phyloP scores from a whole-genome alignment of 768 basidiomycete genomes.

The Piloderma croceum region DNA sequence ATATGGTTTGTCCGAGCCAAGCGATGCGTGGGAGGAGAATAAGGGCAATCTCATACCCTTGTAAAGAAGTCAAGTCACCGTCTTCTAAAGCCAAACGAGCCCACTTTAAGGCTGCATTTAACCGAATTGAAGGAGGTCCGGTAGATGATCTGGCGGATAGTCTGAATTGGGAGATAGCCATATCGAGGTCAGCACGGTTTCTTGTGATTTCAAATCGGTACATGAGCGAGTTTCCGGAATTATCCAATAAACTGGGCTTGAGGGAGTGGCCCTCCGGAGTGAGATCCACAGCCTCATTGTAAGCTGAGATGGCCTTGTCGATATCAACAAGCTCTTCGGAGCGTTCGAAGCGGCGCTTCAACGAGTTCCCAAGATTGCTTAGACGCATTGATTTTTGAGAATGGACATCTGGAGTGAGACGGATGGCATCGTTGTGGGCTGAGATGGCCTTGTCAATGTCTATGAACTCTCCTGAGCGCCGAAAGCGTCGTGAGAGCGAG shows the following conservation, averaged over 20 bases:
- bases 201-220: conserved; percentile 18
- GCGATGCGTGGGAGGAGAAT: conserved; percentile 11
- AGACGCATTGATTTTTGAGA: conserved; percentile 10
- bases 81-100: too few relatives aligned
- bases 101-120: too few relatives aligned
- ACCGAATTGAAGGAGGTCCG: too few relatives aligned
- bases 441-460: conserved; percentile 22
- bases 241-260: conserved; percentile 7
- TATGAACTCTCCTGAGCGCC: conserved; percentile 12
- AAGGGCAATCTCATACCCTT: conserved; percentile 8
- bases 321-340: conserved; percentile 20
- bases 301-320: conserved; percentile 11
- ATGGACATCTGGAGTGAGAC: conserved; percentile 13
- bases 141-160: too few relatives aligned
- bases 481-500: conserved; percentile 25
- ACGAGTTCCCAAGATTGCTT: too few relatives aligned
- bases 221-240: conserved; percentile 20
- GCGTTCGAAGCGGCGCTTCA: conserved; percentile 20
- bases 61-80: too few relatives aligned
- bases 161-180: too few relatives aligned
- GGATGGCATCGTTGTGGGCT: conserved; percentile 8
- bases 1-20: conserved; percentile 15
- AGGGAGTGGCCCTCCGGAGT: too few relatives aligned
- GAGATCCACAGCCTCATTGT: conserved; percentile 5
- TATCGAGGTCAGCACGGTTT: conserved; percentile 18